Evolutionary conservation across 352 stramenopile species (phyloP).

Genomic region (Phytopythium sindhum): DNA sequence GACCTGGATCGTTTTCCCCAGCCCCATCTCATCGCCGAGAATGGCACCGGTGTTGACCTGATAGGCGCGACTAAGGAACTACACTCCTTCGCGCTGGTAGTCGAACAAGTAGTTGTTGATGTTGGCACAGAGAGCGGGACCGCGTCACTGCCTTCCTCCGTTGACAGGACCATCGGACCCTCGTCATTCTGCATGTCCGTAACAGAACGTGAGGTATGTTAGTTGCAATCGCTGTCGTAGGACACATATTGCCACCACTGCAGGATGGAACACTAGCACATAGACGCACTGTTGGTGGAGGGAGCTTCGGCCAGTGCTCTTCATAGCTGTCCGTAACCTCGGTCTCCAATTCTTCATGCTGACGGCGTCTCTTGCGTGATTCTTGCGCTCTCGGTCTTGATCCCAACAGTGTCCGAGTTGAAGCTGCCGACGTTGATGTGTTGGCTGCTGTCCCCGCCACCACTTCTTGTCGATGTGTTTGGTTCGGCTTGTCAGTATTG

Average conservation of each 20-base stretch:
- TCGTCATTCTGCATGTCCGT: conserved; percentile 16
- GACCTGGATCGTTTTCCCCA: conserved; percentile 94
- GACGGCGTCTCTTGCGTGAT: conserved; percentile 2
- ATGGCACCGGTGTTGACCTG: conserved; percentile 72
- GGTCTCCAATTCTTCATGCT: conserved; percentile 23
- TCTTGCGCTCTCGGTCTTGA: neutral
- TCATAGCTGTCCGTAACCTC: conserved; percentile 11
- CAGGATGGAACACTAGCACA: too few relatives aligned
- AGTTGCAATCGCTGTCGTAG: neutral
- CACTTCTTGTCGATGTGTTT: neutral
- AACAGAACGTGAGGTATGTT: neutral
- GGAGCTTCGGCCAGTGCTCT: conserved; percentile 53
- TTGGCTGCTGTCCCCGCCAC: neutral
- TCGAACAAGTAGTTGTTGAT: conserved; percentile 75
- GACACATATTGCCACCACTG: neutral
- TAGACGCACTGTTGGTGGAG: conserved; percentile 34
- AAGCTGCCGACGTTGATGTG: neutral
- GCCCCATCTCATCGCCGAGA: conserved; percentile 98
- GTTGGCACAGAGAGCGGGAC: conserved; percentile 41
- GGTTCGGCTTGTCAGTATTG: neutral
- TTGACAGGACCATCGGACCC: conserved; percentile 40
- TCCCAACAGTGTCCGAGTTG: neutral
- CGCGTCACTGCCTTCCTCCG: conserved; percentile 5
- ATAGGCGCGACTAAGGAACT: conserved; percentile 68
- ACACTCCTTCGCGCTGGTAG: conserved; percentile 67